Base-by-base conservation (phyloP, 2,329 filamentous ascomycete species). In the Aureobasidium mangrovei region DNA sequence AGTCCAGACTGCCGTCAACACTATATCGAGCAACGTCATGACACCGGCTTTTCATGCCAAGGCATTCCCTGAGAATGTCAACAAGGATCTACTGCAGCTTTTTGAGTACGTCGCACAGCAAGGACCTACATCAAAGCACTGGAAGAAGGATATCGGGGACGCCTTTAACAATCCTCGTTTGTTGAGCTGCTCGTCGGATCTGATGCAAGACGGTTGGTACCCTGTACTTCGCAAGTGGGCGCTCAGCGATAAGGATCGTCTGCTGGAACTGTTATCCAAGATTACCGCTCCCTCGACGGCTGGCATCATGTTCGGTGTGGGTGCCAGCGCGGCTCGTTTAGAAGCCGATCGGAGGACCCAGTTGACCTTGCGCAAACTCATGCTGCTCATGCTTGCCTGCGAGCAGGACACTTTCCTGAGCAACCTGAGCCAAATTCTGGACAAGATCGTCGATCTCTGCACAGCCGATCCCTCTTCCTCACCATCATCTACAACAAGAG, bases 281-380 rank as follows among this genome's bases (percentile, higher is more conserved):
- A 80, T 98, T 58, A 84, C 84, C 4, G 81, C 91, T 3, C 93
- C 93, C 4, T 89, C 91, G 1, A 91, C 91, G 10, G 93, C 94
- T 0, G 93, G 93, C 7, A 94, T 98, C 61, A 91, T 98, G 67
- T 98, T 98, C 64, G 93, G 93, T n/a, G 93, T 98, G 0, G 94
- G 94, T 8, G 93, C 93, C 5, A 90, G 88, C 26, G 94, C 91
- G 41, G 93, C 93, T 35, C 80, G 93, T 56, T 80, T 94, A n/a
- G 93, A 98, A 70, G 90, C 94, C 4, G 93, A 98, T 69, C 85
- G 91, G 56, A 93, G 86, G 70, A 90, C 91, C 1, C 91, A 97
- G 69, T 78, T 95, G 31, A 95, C 90, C 60, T 78, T 98, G 18
- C 85, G 91, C 9, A 82, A 93, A 44, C 82, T 94, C 44, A 83